Conservation (phyloP, 2,329 filamentous ascomycete genomes). For the Penicillium sp. region DNA sequence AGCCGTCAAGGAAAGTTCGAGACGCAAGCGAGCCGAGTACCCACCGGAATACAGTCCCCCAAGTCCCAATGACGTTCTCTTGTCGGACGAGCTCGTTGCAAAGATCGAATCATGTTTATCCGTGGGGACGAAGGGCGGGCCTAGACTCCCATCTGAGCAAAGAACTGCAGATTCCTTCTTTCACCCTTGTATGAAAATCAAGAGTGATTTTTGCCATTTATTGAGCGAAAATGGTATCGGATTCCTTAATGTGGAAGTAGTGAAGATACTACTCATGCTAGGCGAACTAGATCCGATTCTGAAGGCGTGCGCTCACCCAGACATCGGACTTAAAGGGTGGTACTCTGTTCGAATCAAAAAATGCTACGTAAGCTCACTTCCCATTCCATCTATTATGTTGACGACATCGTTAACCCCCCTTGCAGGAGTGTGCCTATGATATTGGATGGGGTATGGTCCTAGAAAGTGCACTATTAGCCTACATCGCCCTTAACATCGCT, state of each 20-base stretch:
- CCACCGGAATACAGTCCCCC: not conserved
- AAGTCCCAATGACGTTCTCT: not conserved
- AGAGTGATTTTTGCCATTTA: not conserved
- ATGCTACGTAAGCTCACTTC: too few species aligned
- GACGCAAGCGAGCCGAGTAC: not conserved
- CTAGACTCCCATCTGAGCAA: not conserved
- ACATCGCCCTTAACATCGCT: conserved; percentile 6
- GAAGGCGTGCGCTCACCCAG: conserved; percentile 1
- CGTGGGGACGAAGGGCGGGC: not conserved
- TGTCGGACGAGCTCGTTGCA: not conserved
- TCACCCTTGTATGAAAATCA: not conserved
- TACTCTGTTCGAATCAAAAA: not conserved
- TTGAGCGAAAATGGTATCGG: not conserved
- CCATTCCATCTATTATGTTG: too few species aligned
- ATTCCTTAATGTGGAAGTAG: conserved; percentile 8
- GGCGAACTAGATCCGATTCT: conserved; percentile 6
- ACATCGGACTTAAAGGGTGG: not conserved
- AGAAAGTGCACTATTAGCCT: not conserved
- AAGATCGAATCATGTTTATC: not conserved
- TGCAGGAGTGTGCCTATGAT: not conserved
- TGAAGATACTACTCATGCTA: conserved; percentile 6
- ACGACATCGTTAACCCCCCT: not conserved
- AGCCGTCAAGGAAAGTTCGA: not conserved
- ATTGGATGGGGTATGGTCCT: conserved; percentile 3
- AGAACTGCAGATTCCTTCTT: not conserved